Evolutionary conservation across 106 monocot species (phyloP), one percentile per base, ranked within the genome.

Genomic region (Acorus gramineus): DNA sequence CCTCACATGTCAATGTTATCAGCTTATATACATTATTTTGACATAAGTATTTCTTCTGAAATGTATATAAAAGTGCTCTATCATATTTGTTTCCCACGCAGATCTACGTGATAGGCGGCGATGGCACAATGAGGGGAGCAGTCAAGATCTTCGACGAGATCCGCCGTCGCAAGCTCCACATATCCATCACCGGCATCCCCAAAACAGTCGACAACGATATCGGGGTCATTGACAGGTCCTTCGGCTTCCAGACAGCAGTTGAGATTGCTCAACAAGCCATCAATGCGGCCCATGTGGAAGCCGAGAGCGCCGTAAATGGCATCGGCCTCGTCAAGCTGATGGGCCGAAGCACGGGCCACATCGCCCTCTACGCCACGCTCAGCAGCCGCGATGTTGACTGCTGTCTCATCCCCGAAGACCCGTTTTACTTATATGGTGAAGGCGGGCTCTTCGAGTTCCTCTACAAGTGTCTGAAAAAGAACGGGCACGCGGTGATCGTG

Each of bases 201-300:
- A 95, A 95, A 62, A 95, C 94, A 0, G 90, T 95, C 2, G 90
- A 90, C 80, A 90, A 94, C 53, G 94, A 94, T 61, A 82, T 95
- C 12, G 90, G 86, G 65, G 85, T 95, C 69, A 95, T 95, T 6
- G 94, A 95, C 78, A 79, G 66, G 49, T 95, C 94, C 2, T 95
- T 95, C 13, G 90, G 90, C 10, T 95, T 95, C 78, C 86, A 95
- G 46, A 95, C 94, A 4, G 90, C 94, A 0, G 90, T 94, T 7
- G 86, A 94, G 75, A 79, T 80, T 59, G 84, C 94, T 1, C 86
- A 84, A 66, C 76, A 90, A 57, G 94, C 90, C 0, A 84, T 93
- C 57, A 74, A 46, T 11, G 93, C 93, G 42, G 87, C 79, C 7
- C 82, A 78, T 56, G 84, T 87, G 43, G 92, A 92, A 67, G 87